A percentile compares a stretch with the other conserved stretches of the same genome.
These are phyloP conservation scores for Saccharomycopsis sp. DNA, from an alignment of 805 yeast species.

Conservation along the genomic window DNA sequence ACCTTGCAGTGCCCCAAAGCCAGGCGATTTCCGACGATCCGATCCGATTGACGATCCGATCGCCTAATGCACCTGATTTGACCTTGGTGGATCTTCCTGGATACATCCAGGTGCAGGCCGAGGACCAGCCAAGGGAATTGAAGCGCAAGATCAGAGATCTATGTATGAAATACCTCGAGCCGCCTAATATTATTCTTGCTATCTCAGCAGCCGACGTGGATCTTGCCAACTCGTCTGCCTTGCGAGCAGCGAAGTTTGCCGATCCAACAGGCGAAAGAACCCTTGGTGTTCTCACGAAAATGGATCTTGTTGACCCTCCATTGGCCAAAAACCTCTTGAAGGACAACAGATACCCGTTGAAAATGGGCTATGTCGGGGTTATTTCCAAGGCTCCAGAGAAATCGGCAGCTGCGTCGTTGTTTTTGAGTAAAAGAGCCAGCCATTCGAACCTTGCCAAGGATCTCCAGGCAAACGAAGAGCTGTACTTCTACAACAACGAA, in stretches of 20 bases:
- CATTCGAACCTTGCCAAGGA: conserved; percentile 26
- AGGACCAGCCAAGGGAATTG: conserved; percentile 85
- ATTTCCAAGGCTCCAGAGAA: conserved; percentile 68
- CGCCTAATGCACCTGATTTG: conserved; percentile 87
- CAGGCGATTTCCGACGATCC: conserved; percentile 93
- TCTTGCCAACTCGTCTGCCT: conserved; percentile 90
- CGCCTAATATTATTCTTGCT: conserved; percentile 91
- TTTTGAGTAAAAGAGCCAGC: conserved; percentile 24
- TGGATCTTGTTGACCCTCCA: conserved; percentile 81
- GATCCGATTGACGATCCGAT: conserved; percentile 82
- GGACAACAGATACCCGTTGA: conserved; percentile 81
- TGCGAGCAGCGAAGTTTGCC: conserved; percentile 79
- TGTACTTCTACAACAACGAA: conserved; percentile 47
- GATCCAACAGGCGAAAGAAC: conserved; percentile 96
- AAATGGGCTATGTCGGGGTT: conserved; percentile 99
- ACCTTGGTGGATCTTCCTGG: conserved; percentile 96
- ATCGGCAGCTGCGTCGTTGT: conserved; percentile 22
- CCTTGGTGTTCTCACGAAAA: conserved; percentile 90
- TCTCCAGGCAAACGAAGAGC: conserved; percentile 35
- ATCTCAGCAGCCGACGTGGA: conserved; percentile 98
- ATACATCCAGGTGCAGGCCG: conserved; percentile 92
- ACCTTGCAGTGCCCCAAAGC: conserved; percentile 81
- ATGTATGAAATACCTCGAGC: conserved; percentile 79
- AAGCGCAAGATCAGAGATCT: conserved; percentile 71
- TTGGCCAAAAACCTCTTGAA: conserved; percentile 61